phyloP scores from a whole-genome alignment of 1,284 basidiomycete genomes.

The Moniliella sp. region DNA sequence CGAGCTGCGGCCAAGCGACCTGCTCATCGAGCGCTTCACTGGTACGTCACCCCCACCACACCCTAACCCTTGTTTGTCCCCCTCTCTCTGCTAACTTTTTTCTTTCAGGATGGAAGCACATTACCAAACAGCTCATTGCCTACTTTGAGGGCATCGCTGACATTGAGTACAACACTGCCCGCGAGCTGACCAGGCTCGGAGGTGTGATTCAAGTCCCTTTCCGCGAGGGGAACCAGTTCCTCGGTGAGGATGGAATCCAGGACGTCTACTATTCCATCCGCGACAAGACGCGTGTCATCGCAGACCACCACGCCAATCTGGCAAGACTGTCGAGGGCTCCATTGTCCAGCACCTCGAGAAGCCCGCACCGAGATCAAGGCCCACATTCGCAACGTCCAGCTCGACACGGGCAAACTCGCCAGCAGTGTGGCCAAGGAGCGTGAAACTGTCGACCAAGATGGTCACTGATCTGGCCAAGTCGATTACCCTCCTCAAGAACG shows the following conservation, averaged over 20 bases:
- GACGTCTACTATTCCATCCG: constrained; percentile 74
- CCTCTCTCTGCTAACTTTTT: constrained; percentile 35
- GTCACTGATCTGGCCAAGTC: constrained; percentile 69
- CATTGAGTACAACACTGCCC: constrained; percentile 60
- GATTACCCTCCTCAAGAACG: constrained; percentile 80
- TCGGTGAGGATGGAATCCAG: constrained; percentile 38
- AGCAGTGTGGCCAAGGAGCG: constrained; percentile 78
- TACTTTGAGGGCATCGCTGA: constrained; percentile 43
- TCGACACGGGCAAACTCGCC: constrained; percentile 84
- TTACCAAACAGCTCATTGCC: constrained; percentile 42
- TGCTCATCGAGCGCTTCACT: constrained; percentile 65
- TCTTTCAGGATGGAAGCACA: constrained; percentile 76
- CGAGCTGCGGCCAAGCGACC: constrained; percentile 78
- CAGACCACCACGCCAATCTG: constrained; percentile 86
- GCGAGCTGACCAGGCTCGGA: constrained; percentile 76
- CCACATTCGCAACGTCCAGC: constrained; percentile 84
- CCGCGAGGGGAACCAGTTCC: constrained; percentile 52
- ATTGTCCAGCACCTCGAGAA: constrained; percentile 95
- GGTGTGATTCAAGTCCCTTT: constrained; percentile 95
- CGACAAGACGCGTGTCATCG: constrained; percentile 77
- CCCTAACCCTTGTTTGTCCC: not conserved
- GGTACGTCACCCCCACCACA: constrained; percentile 10
- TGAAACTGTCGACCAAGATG: constrained; percentile 61
- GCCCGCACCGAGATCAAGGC: constrained; percentile 76
- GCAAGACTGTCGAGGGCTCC: constrained; percentile 81